Evolutionary conservation across 306 rosid species (phyloP), one percentile per base, ranked within the genome.

Genomic region (Datisca glomerata): DNA sequence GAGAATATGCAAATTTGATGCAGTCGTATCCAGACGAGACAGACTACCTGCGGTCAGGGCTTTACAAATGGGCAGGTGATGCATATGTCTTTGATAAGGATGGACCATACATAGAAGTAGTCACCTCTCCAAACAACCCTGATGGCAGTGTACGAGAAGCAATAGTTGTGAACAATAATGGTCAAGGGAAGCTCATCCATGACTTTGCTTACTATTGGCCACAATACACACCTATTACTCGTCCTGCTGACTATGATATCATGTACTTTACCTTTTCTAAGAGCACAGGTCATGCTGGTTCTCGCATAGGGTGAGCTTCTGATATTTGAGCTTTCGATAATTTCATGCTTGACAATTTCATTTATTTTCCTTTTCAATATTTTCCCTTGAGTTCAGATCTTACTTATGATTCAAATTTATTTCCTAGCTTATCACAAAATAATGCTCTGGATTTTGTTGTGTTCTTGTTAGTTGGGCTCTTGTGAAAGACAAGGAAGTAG

Each of bases 141-240:
- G 93, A 82, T 47, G 94, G 96, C 7, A 23, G 45, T 4, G 13
- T 63, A 0, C 40, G 92, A 12, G 59, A 19, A 24, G 63, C 78
- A 0, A 74, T 71, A 23, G 85, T 68, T 45, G 55, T 25, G 1
- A 19, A 14, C 31, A 5, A n/a, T n/a, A n/a, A 24, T 17, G 64
- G 43, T 41, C 34, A 66, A 23, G 76, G 81, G 9, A 79, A 59
- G 32, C 6, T 71, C 40, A 17, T 82, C 47, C 43, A 79, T 58
- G 96, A 87, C 66, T 47, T 76, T 8, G 96, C 96, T 13, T 87
- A 86, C 59, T 81, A 79, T 24, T 86, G 94, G 93, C 96, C 94
- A 3, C 96, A 87, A 0, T 87, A 66, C 71, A 79, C 82, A 7
- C 65, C 94, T 46, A 82, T 87, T 12, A 73, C 72, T 47, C 60